These are phyloP conservation scores for Aureobasidium vineae DNA, from an alignment of 2,329 filamentous ascomycete genomes.

Conservation along the genomic window DNA sequence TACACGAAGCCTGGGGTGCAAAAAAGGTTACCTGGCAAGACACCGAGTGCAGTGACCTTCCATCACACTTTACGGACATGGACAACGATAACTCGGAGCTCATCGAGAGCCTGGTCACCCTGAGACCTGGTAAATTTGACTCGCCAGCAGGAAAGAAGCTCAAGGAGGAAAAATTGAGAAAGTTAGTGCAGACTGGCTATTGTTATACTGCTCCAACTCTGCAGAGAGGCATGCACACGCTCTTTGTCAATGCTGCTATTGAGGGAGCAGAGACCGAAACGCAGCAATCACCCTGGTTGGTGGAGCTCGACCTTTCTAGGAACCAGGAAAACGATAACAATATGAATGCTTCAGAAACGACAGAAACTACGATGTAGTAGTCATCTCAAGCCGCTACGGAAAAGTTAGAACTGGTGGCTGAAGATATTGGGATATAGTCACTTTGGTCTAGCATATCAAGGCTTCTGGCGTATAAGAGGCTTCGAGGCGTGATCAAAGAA, in stretches of 20 bases:
- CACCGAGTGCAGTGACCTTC: constrained; percentile 25
- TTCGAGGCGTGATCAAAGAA: no score
- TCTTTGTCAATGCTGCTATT: constrained; percentile 60
- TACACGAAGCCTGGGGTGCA: constrained; percentile 61
- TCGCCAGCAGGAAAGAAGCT: neutral
- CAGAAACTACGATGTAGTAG: no score
- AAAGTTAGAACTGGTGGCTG: no score
- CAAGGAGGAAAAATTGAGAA: neutral
- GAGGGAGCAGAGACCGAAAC: constrained; percentile 52
- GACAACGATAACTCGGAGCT: neutral
- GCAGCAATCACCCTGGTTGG: constrained; percentile 54
- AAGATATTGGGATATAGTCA: no score
- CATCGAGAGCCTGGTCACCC: neutral
- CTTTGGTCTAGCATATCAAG: no score
- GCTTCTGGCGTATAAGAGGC: no score
- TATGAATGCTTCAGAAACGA: no score
- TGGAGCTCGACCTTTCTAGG: constrained; percentile 50
- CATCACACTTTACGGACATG: neutral
- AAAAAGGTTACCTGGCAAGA: constrained; percentile 54
- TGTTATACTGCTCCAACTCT: constrained; percentile 31
- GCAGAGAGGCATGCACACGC: constrained; percentile 51
- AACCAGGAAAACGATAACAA: neutral
- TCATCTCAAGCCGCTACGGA: no score
- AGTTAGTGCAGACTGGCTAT: neutral
- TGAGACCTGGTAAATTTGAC: neutral